Conservation (phyloP, 345 rosid genomes). For the Acer negundo region DNA sequence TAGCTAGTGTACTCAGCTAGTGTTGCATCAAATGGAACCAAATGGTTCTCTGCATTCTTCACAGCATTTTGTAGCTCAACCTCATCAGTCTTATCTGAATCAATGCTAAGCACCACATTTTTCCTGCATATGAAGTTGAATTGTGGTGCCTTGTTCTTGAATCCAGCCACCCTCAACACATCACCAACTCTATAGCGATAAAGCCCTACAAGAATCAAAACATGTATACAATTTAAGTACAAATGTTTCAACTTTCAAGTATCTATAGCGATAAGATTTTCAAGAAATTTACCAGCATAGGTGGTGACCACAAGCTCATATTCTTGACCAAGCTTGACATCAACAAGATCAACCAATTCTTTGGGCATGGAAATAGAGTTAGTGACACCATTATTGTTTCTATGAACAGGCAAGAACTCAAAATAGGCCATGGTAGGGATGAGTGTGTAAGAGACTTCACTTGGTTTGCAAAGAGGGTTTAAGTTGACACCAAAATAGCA, state of each 20-base stretch:
- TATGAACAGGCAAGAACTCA: conserved; percentile 85
- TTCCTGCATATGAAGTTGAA: conserved; percentile 94
- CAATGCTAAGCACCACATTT: conserved; percentile 89
- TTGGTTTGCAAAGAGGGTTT: conserved; percentile 78
- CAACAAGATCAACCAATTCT: conserved; percentile 84
- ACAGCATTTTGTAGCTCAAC: conserved; percentile 94
- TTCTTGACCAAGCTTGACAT: conserved; percentile 91
- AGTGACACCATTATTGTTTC: conserved; percentile 68
- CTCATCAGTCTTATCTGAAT: conserved; percentile 94
- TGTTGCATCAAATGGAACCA: conserved; percentile 72
- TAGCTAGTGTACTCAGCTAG: conserved; percentile 86
- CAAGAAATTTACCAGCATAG: conserved; percentile 64
- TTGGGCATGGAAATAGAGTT: conserved; percentile 64
- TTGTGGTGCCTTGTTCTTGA: conserved; percentile 95
- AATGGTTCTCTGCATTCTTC: conserved; percentile 77
- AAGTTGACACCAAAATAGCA: conserved; percentile 95
- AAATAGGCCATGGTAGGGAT: conserved; percentile 94
- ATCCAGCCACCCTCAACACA: conserved; percentile 86
- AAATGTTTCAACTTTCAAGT: neutral
- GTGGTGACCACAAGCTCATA: conserved; percentile 99
- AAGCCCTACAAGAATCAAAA: conserved; percentile 50
- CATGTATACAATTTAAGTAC: neutral
- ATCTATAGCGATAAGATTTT: too few species aligned
- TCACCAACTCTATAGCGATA: conserved; percentile 95
- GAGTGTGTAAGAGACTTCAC: conserved; percentile 86